A percentile compares a stretch with the other conserved stretches of the same genome.
Evolutionary conservation across 2,329 filamentous ascomycete species (phyloP).

Genomic region (Cercospora canescens): DNA sequence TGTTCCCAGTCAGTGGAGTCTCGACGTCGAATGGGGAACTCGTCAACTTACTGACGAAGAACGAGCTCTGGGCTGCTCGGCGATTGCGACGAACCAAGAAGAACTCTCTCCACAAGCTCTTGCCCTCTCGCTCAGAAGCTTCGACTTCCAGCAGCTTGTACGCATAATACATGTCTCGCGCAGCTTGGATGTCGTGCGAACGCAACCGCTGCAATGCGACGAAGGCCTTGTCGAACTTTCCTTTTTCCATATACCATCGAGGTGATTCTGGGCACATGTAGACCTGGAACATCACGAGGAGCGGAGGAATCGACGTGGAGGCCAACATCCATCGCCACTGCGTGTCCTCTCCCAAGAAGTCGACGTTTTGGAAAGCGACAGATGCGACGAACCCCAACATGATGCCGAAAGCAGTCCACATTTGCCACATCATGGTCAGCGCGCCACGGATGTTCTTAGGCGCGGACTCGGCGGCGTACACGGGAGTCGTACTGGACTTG

Average conservation of each 20-base stretch:
- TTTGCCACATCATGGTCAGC: constrained; percentile 50
- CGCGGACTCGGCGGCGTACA: constrained; percentile 42
- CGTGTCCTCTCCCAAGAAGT: constrained; percentile 26
- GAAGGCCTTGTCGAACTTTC: constrained; percentile 39
- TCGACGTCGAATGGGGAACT: too few species aligned
- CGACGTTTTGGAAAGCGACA: constrained; percentile 38
- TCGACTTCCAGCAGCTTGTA: constrained; percentile 39
- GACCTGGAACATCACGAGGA: constrained; percentile 34
- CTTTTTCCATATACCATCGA: constrained; percentile 43
- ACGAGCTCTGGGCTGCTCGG: constrained; percentile 34
- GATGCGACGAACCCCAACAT: constrained; percentile 46
- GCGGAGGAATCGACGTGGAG: constrained; percentile 42
- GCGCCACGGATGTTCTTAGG: constrained; percentile 44
- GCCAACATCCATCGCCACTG: constrained; percentile 34
- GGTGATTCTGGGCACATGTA: constrained; percentile 47
- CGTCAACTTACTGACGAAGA: constrained; percentile 32
- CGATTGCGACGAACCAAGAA: constrained; percentile 35
- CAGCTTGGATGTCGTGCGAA: constrained; percentile 39
- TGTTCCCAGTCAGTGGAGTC: background rate
- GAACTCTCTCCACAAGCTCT: constrained; percentile 42
- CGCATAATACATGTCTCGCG: constrained; percentile 43
- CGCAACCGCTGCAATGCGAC: constrained; percentile 37
- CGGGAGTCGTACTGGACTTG: constrained; percentile 41
- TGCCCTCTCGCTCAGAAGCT: constrained; percentile 34
- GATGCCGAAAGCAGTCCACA: constrained; percentile 47